phyloP scores from a whole-genome alignment of 305 asterid genomes.

The Euphrasia arctica region DNA sequence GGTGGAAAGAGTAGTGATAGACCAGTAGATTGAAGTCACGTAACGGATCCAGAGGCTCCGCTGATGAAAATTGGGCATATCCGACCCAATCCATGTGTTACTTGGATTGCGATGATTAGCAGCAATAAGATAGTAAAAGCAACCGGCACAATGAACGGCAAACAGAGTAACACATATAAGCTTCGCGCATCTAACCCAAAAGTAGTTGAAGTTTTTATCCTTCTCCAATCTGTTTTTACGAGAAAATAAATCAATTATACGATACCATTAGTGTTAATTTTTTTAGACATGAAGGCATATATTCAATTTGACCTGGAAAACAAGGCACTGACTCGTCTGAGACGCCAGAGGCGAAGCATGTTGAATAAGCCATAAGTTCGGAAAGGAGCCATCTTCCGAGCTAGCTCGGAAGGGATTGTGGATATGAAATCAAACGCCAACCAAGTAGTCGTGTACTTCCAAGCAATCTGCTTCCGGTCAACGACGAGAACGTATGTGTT shows the following conservation, averaged over 20 bases:
- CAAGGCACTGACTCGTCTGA: conserved; percentile 49
- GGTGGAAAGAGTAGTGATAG: conserved; percentile 58
- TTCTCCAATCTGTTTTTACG: conserved; percentile 49
- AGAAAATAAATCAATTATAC: not conserved
- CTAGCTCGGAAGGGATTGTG: conserved; percentile 55
- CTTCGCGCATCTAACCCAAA: conserved; percentile 57
- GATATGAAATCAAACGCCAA: conserved; percentile 48
- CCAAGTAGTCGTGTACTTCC: conserved; percentile 46
- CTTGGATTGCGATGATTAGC: conserved; percentile 32
- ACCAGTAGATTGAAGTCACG: conserved; percentile 51
- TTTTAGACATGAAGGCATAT: not conserved
- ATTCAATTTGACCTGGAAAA: conserved; percentile 37
- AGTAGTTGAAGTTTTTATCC: conserved; percentile 49
- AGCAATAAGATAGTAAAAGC: conserved; percentile 51
- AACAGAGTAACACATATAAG: conserved; percentile 55
- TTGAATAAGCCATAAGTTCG: conserved; percentile 45
- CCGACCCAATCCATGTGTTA: conserved; percentile 49
- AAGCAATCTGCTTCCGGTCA: conserved; percentile 40
- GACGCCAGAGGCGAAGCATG: conserved; percentile 64
- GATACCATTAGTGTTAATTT: no score
- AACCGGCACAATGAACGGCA: conserved; percentile 53
- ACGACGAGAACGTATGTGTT: conserved; percentile 46
- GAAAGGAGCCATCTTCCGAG: conserved; percentile 35
- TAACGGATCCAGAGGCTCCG: conserved; percentile 44
- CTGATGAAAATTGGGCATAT: conserved; percentile 34